Percentiles rank a stretch among this genome's conserved stretches.
phyloP scores from a whole-genome alignment of 2,329 filamentous ascomycete species.

The Cladosporium sphaerospermum region DNA sequence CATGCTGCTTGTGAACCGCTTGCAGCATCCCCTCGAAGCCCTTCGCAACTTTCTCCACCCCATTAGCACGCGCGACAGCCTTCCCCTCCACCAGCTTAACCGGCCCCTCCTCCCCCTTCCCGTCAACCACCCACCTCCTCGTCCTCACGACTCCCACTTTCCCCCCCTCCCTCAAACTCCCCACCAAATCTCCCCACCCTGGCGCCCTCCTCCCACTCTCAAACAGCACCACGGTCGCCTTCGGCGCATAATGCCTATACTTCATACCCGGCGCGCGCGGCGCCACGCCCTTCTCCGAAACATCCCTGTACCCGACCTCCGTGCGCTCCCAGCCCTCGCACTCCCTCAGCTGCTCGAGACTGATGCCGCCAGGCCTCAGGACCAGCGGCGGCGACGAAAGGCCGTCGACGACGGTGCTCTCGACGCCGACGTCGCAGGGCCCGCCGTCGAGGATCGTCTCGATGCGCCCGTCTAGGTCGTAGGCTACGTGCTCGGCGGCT shows the following conservation, averaged over 20 bases:
- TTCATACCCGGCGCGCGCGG: constrained; percentile 97
- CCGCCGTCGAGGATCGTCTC: constrained; percentile 86
- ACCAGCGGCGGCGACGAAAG: constrained; percentile 74
- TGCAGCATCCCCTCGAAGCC: constrained; percentile 25
- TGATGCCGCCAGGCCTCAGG: constrained; percentile 78
- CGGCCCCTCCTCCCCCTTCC: not conserved
- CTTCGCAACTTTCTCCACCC: constrained; percentile 13
- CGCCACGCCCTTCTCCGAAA: constrained; percentile 55
- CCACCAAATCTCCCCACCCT: constrained; percentile 25
- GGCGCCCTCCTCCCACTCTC: constrained; percentile 47
- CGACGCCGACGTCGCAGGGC: constrained; percentile 78
- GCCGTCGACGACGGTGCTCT: constrained; percentile 95
- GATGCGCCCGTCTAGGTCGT: constrained; percentile 78
- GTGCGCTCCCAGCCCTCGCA: constrained; percentile 78
- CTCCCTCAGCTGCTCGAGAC: constrained; percentile 67
- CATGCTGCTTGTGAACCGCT: constrained; percentile 9
- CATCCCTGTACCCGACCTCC: constrained; percentile 71
- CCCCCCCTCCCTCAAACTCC: constrained; percentile 20
- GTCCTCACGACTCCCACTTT: constrained; percentile 37
- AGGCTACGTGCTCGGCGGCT: constrained; percentile 77
- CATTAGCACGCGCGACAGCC: constrained; percentile 15
- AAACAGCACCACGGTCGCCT: constrained; percentile 66
- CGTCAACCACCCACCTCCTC: constrained; percentile 27
- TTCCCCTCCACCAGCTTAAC: not conserved
- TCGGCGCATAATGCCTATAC: constrained; percentile 95